Percentiles rank a stretch among this genome's conserved stretches.
These are phyloP conservation scores for Aegilops speltoides DNA, from an alignment of 176 grass and related monocot genomes.

Conservation along the genomic window DNA sequence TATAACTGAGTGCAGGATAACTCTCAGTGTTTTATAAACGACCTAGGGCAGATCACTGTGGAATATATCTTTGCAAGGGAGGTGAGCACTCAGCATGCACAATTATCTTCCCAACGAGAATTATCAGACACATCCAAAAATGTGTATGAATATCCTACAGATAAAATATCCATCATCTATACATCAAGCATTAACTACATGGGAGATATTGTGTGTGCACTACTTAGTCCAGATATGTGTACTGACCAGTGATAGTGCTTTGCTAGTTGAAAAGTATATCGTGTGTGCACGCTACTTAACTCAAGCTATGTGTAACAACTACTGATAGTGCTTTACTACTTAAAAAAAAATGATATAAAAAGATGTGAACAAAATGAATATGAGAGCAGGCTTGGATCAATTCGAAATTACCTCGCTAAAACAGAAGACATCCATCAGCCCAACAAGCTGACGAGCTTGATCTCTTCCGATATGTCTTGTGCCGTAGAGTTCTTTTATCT, in stretches of 20 bases:
- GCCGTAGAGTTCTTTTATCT: constrained; percentile 89
- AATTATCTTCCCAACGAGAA: constrained; percentile 6
- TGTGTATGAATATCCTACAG: background rate
- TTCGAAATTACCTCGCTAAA: constrained; percentile 83
- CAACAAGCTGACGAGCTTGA: constrained; percentile 78
- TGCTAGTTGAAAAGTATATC: constrained; percentile 12
- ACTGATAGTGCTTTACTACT: constrained; percentile 9
- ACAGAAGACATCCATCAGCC: constrained; percentile 98
- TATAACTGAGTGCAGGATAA: background rate
- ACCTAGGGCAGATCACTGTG: background rate
- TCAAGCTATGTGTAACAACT: background rate
- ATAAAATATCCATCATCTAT: background rate
- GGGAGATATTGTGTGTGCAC: background rate
- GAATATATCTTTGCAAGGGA: constrained; percentile 5
- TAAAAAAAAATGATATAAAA: constrained; percentile 2
- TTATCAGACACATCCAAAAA: background rate
- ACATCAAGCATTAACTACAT: constrained; percentile 12
- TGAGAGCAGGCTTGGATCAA: constrained; percentile 6
- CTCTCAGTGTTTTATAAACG: background rate
- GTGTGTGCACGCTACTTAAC: background rate
- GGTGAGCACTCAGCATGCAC: background rate
- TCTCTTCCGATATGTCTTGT: constrained; percentile 91
- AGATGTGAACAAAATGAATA: background rate
- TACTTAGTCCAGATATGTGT: background rate
- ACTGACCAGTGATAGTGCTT: background rate